Percentiles rank a stretch among this genome's conserved stretches.
These are phyloP conservation scores for Rachicladosporium sp. DNA, from an alignment of 2,329 filamentous ascomycete genomes.

Conservation along the genomic window DNA sequence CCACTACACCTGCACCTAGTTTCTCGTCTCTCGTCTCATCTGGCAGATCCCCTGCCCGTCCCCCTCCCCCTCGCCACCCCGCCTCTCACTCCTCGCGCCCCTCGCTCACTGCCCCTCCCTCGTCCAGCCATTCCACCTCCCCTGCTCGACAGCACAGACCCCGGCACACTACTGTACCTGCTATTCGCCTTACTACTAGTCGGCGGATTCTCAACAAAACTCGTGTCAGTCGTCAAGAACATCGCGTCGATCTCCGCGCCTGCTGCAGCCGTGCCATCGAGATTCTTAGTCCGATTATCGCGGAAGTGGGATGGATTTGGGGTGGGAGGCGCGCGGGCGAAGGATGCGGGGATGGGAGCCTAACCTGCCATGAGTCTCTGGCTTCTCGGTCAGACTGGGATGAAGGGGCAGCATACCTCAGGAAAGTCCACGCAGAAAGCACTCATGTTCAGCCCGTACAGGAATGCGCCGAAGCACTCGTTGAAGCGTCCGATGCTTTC, in stretches of 20 bases:
- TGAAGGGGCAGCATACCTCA: conserved; percentile 47
- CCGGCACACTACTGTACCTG: conserved; percentile 24
- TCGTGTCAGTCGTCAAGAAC: conserved; percentile 85
- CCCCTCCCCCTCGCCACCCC: conserved; percentile 12
- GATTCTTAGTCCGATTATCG: background rate
- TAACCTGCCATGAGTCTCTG: conserved; percentile 23
- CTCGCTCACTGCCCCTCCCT: conserved; percentile 16
- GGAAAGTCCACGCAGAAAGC: conserved; percentile 97
- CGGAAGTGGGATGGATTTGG: background rate
- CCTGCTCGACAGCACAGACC: conserved; percentile 24
- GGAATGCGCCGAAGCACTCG: conserved; percentile 88
- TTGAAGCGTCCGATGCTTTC: conserved; percentile 86
- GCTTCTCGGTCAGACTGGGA: background rate
- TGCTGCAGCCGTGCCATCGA: conserved; percentile 1
- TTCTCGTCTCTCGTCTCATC: conserved; percentile 8
- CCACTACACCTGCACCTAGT: too few species aligned
- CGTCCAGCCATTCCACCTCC: conserved; percentile 25
- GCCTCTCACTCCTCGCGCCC: conserved; percentile 3
- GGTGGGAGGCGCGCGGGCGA: conserved; percentile 39
- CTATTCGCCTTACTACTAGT: conserved; percentile 36
- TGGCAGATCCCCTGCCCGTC: conserved; percentile 19
- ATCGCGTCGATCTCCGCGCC: conserved; percentile 48
- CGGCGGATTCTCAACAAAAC: conserved; percentile 76
- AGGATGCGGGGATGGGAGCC: conserved; percentile 76
- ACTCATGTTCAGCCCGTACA: conserved; percentile 98